These are phyloP conservation scores for Leccinellum rugosiceps DNA, from an alignment of 768 basidiomycete genomes.

Conservation along the genomic window DNA sequence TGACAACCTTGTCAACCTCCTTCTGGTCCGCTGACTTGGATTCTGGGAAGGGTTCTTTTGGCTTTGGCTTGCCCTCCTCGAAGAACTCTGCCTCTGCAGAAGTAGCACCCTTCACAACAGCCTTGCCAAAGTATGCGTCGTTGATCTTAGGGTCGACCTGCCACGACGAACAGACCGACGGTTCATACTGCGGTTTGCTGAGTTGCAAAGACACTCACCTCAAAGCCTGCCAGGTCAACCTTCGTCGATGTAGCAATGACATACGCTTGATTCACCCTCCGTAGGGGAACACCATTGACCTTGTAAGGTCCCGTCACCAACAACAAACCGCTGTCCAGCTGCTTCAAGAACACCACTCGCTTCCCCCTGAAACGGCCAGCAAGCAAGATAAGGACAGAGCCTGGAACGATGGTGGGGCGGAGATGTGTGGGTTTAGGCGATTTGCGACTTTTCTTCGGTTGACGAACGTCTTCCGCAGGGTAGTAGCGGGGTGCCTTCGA, in stretches of 20 bases:
- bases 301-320: constrained; percentile 98
- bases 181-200: not conserved
- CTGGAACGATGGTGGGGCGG: constrained; percentile 87
- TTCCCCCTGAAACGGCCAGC: constrained; percentile 98
- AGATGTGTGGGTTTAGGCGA: constrained; percentile 72
- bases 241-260: constrained; percentile 98
- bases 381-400: constrained; percentile 92
- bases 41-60: constrained; percentile 82
- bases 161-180: constrained; percentile 7
- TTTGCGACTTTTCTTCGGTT: constrained; percentile 92
- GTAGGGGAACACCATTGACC: constrained; percentile 96
- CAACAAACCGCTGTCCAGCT: constrained; percentile 86
- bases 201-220: constrained; percentile 48
- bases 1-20: constrained; percentile 71
- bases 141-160: constrained; percentile 88
- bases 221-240: constrained; percentile 72
- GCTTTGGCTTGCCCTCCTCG: constrained; percentile 87
- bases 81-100: constrained; percentile 99
- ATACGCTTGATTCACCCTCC: constrained; percentile 98
- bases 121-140: constrained; percentile 92
- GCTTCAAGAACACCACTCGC: constrained; percentile 98
- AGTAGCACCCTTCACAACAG: constrained; percentile 58
- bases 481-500: constrained; percentile 88
- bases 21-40: constrained; percentile 91
- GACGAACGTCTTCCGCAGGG: constrained; percentile 90